Evolutionary conservation across 2,329 filamentous ascomycete species (phyloP).

Genomic region (Aspergillus awamori): DNA sequence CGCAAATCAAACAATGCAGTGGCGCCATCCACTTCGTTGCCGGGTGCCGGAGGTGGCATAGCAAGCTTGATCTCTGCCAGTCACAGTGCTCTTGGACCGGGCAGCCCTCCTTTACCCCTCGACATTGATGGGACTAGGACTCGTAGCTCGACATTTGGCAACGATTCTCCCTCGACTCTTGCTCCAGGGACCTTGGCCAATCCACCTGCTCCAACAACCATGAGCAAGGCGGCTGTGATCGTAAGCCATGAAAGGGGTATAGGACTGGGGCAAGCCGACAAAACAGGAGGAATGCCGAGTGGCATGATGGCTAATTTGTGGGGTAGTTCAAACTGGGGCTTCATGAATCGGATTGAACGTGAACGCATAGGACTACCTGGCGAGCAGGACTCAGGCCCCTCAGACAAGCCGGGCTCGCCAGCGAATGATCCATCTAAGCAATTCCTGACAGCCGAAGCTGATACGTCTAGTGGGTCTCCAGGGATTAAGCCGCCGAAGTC

Average conservation of each 20-base stretch:
- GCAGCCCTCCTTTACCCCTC: slow-evolving; percentile 45
- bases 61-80: slow-evolving; percentile 84
- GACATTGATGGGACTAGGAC: slow-evolving; percentile 41
- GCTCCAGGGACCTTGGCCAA: slow-evolving; percentile 82
- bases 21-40: slow-evolving; percentile 47
- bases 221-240: slow-evolving; percentile 83
- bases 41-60: slow-evolving; percentile 65
- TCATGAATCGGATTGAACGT: slow-evolving; percentile 63
- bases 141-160: slow-evolving; percentile 37
- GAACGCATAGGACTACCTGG: slow-evolving; percentile 51
- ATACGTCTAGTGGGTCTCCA: slow-evolving; percentile 25
- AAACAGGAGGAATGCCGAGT: slow-evolving; percentile 72
- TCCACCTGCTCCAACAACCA: slow-evolving; percentile 78
- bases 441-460: slow-evolving; percentile 23
- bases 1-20: slow-evolving; percentile 70
- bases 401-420: slow-evolving; percentile 25
- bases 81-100: slow-evolving; percentile 73
- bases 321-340: slow-evolving; percentile 84
- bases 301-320: slow-evolving; percentile 91
- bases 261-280: slow-evolving; percentile 62
- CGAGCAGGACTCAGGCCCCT: slow-evolving; percentile 22
- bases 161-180: slow-evolving; percentile 64
- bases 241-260: slow-evolving; percentile 76
- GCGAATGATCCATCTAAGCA: slow-evolving; percentile 32
- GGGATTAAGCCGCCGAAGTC: slow-evolving; percentile 29